Evolutionary conservation across 352 stramenopile species (phyloP).

Genomic region (Phytophthora megakarya): DNA sequence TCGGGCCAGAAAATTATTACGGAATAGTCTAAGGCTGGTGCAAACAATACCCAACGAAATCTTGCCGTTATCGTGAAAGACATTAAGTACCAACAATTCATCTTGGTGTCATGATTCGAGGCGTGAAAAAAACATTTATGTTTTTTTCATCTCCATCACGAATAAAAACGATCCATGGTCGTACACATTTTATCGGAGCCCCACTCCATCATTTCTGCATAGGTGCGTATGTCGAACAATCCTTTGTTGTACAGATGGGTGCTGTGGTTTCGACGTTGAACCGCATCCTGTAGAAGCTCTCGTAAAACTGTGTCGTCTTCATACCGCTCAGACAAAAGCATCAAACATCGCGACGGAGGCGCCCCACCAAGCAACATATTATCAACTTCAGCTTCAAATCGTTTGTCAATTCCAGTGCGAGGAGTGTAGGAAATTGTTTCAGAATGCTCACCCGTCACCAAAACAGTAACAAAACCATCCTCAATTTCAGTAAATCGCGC

Average conservation of each 20-base stretch:
- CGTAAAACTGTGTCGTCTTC: not conserved
- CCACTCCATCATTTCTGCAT: not conserved
- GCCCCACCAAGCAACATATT: not conserved
- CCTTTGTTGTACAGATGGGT: not conserved
- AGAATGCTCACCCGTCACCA: not conserved
- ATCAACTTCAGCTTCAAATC: not conserved
- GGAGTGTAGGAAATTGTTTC: not conserved
- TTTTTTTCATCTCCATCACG: not conserved
- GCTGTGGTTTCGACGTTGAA: not conserved
- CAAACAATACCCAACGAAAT: no score
- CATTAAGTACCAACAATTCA: not conserved
- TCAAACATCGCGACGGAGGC: not conserved
- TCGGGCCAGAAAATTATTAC: not conserved
- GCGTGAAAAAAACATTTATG: not conserved
- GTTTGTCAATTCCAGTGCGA: not conserved
- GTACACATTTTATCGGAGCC: not conserved
- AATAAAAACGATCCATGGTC: not conserved
- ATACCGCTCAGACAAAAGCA: not conserved
- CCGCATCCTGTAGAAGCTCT: not conserved
- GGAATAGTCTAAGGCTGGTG: no score
- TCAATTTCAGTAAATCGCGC: not conserved
- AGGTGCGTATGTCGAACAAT: not conserved
- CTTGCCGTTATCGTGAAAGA: not conserved
- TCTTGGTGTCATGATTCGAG: not conserved
- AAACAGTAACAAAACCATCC: not conserved